These are phyloP conservation scores for Fragilaria crotonensis DNA, from an alignment of 108 stramenopile genomes.

Conservation along the genomic window DNA sequence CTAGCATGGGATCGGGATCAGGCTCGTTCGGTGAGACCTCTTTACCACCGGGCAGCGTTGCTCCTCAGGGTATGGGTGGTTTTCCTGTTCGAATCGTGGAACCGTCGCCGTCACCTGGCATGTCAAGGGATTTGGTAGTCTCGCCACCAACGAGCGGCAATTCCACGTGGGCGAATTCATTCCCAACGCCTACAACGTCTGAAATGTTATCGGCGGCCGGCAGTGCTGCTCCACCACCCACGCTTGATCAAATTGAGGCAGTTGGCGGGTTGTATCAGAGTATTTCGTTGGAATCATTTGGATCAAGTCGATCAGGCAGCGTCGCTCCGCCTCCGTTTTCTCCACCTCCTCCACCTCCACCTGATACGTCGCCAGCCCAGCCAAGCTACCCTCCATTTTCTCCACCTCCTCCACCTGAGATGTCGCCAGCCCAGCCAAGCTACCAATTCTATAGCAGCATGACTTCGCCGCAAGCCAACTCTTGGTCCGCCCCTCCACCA, in stretches of 20 bases:
- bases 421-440: too few relatives aligned
- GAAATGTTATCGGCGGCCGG: constrained; percentile 30
- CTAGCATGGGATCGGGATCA: not conserved
- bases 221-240: constrained; percentile 43
- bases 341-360: too few relatives aligned
- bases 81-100: constrained; percentile 24
- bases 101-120: not conserved
- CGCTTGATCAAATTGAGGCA: constrained; percentile 36
- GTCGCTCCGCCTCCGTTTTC: too few relatives aligned
- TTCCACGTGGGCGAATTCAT: not conserved
- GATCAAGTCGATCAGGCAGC: too few relatives aligned
- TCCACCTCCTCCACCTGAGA: too few relatives aligned
- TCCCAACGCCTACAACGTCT: constrained; percentile 15
- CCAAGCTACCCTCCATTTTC: too few relatives aligned
- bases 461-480: too few relatives aligned
- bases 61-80: constrained; percentile 35
- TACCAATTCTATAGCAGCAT: too few relatives aligned
- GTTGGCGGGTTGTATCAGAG: too few relatives aligned
- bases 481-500: too few relatives aligned
- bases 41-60: constrained; percentile 26
- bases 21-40: constrained; percentile 4
- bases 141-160: constrained; percentile 4
- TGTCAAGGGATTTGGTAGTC: not conserved
- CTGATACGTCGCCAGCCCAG: too few relatives aligned
- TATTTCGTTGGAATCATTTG: too few relatives aligned